A percentile compares a stretch with the other conserved stretches of the same genome.
phyloP scores from a whole-genome alignment of 345 rosid species.

The Kandelia obovata region DNA sequence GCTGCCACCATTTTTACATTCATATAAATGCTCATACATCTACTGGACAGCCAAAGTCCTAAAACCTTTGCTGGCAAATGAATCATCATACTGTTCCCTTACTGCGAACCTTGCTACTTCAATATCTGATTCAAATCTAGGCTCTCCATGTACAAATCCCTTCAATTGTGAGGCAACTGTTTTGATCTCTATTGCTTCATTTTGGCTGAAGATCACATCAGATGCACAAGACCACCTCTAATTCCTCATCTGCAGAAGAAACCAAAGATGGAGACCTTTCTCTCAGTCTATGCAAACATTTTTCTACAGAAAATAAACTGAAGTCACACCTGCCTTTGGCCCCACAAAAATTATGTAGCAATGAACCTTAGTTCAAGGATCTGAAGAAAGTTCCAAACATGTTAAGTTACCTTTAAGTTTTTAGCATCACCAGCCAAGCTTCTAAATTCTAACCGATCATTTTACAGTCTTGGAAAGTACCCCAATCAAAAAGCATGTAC shows the following conservation, averaged over 20 bases:
- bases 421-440: neutral
- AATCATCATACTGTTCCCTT: slow-evolving; percentile 4
- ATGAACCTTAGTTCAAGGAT: neutral
- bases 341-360: neutral
- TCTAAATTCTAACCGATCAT: neutral
- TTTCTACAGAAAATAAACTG: neutral
- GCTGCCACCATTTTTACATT: neutral
- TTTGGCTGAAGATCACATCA: neutral
- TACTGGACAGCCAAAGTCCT: neutral
- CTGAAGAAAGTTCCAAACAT: neutral
- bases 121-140: slow-evolving; percentile 2
- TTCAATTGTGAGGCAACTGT: neutral
- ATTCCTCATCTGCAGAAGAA: slow-evolving; percentile 8
- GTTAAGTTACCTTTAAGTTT: neutral
- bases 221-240: neutral
- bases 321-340: neutral
- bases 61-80: neutral
- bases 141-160: neutral
- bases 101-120: neutral
- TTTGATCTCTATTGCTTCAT: neutral
- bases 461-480: neutral
- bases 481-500: neutral
- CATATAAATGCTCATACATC: neutral
- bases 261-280: neutral
- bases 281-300: neutral